A percentile compares a stretch with the other conserved stretches of the same genome.
phyloP scores from a whole-genome alignment of 148 eudicot species.

The Rhododendron molle region DNA sequence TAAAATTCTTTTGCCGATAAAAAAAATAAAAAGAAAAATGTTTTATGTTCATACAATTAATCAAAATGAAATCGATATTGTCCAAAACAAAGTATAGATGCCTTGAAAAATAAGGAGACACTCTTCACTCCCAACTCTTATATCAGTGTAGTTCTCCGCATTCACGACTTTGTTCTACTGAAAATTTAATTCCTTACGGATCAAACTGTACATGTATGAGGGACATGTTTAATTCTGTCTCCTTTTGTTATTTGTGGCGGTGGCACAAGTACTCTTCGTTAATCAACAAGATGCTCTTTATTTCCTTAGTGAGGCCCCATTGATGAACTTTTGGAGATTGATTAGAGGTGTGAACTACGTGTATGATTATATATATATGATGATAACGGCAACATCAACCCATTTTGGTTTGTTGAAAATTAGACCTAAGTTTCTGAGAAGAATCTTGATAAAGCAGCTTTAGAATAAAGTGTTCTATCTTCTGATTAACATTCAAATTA shows the following conservation, averaged over 20 bases:
- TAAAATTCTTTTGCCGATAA: too few species aligned
- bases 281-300: background rate
- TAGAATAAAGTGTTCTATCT: background rate
- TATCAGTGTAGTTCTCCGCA: too few species aligned
- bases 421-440: background rate
- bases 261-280: background rate
- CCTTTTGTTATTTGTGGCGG: background rate
- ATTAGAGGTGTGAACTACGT: background rate
- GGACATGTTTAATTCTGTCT: background rate
- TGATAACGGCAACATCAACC: background rate
- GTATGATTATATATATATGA: background rate
- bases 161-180: background rate
- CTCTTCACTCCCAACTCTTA: too few species aligned
- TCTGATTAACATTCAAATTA: background rate
- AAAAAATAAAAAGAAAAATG: too few species aligned
- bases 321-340: background rate
- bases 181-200: background rate
- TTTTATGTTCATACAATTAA: too few species aligned
- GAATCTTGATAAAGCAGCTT: conserved; percentile 5
- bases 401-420: background rate
- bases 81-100: too few species aligned
- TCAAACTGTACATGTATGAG: background rate
- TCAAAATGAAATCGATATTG: too few species aligned
- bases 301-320: background rate
- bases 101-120: too few species aligned